Base-by-base conservation (phyloP, 257 asterid genomes). In the Nicotiana paniculata region DNA sequence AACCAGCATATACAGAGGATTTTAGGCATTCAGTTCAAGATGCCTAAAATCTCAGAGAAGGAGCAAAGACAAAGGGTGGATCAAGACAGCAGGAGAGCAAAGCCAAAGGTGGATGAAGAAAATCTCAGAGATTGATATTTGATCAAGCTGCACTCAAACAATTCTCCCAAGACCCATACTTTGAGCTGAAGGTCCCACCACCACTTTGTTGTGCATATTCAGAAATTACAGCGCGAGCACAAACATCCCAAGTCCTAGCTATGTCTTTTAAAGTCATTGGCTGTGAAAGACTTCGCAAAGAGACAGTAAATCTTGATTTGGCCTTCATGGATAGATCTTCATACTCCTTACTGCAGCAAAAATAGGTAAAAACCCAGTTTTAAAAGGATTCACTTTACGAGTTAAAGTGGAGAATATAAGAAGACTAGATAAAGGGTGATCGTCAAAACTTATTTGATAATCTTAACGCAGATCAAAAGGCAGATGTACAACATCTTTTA, bases 171-270 rank as follows among this genome's bases (percentile, higher is more conserved):
- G 93, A 84, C 51, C 97, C 97, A 66, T 90, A 92, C 82, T 90
- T 92, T 13, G 97, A 90, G 90, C 97, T 90, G 88, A 93, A 93
- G 86, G 86, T 91, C 79, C 97, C 97, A 66, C 97, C 97, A 1
- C 97, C 97, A 37, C 91, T 89, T 81, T 85, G 89, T 89, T 93
- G 92, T 5, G 92, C 95, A 61, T 88, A 91, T 85, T 92, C 97
- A 0, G 89, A 86, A 77, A 93, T 89, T 77, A 90, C 90, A 21
- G 90, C 89, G 28, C 95, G 95, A 62, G 93, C 95, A 81, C 97
- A 92, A 28, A 78, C 84, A 82, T 93, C 97, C 97, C 97, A 93
- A 61, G 97, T 90, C 83, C 85, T 90, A 57, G 93, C 97, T 54
- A 93, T 93, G 10, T 90, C 92, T 80, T 87, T 91, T 10, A 93